A percentile compares a stretch with the other conserved stretches of the same genome.
phyloP scores from a whole-genome alignment of 805 yeast genomes.

The Grigorovia humatica region DNA sequence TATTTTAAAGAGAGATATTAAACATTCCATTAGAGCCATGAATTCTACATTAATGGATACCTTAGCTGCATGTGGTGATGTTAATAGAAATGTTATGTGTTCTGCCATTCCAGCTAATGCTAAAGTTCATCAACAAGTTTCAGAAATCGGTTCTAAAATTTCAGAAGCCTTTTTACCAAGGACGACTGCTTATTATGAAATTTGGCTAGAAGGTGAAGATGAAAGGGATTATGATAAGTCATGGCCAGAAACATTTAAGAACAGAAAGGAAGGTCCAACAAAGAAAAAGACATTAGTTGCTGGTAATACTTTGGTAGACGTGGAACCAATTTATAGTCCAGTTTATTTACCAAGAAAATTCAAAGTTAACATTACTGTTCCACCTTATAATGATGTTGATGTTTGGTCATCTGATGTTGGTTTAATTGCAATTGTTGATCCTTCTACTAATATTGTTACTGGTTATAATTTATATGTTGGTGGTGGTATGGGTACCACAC shows the following conservation, averaged over 20 bases:
- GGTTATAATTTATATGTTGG: slow-evolving; percentile 90
- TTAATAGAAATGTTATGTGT: slow-evolving; percentile 88
- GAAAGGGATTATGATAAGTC: slow-evolving; percentile 52
- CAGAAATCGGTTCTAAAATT: slow-evolving; percentile 49
- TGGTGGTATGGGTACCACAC: slow-evolving; percentile 99
- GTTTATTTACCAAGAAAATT: slow-evolving; percentile 90
- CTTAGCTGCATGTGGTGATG: slow-evolving; percentile 97
- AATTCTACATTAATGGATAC: slow-evolving; percentile 87
- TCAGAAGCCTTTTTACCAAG: slow-evolving; percentile 79
- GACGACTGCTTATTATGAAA: slow-evolving; percentile 94
- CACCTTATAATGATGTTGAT: slow-evolving; percentile 94
- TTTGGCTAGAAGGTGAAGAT: slow-evolving; percentile 87
- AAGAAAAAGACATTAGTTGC: slow-evolving; percentile 77
- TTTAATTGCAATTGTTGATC: slow-evolving; percentile 72
- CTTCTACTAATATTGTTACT: slow-evolving; percentile 43
- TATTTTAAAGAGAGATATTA: slow-evolving; percentile 78
- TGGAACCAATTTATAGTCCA: slow-evolving; percentile 82
- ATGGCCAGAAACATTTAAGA: slow-evolving; percentile 54
- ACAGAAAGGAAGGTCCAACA: slow-evolving; percentile 63
- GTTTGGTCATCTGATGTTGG: slow-evolving; percentile 95
- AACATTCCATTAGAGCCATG: slow-evolving; percentile 87
- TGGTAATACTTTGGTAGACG: slow-evolving; percentile 71
- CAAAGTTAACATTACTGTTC: slow-evolving; percentile 88
- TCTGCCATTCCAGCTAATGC: slow-evolving; percentile 84
- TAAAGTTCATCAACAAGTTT: slow-evolving; percentile 67